phyloP scores from a whole-genome alignment of 108 stramenopile species.

The Conticribra weissflogii region DNA sequence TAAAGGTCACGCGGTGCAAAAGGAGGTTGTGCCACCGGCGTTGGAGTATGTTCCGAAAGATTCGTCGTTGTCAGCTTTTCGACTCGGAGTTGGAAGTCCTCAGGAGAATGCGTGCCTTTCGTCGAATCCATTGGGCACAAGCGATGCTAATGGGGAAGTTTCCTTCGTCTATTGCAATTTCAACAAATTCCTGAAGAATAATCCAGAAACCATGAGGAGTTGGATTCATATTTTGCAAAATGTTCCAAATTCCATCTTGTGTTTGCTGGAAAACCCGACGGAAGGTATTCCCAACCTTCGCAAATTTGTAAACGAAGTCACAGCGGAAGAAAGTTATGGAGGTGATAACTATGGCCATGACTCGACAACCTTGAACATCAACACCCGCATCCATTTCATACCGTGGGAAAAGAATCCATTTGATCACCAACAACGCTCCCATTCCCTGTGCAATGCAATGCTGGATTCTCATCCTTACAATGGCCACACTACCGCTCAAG shows the following conservation, averaged over 20 bases:
- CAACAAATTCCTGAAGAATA: slow-evolving; percentile 87
- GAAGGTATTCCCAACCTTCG: slow-evolving; percentile 65
- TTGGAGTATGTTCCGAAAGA: slow-evolving; percentile 59
- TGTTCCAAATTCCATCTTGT: slow-evolving; percentile 79
- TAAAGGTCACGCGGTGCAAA: slow-evolving; percentile 83
- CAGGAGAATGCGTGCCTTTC: slow-evolving; percentile 75
- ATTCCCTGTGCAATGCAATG: slow-evolving; percentile 85
- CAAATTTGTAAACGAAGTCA: slow-evolving; percentile 64
- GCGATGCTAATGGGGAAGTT: slow-evolving; percentile 38
- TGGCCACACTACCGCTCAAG: slow-evolving; percentile 87
- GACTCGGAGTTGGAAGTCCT: slow-evolving; percentile 73
- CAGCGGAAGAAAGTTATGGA: not conserved
- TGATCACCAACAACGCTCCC: slow-evolving; percentile 79
- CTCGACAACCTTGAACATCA: slow-evolving; percentile 46
- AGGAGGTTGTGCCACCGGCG: slow-evolving; percentile 62
- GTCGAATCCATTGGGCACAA: slow-evolving; percentile 41
- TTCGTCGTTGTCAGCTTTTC: slow-evolving; percentile 33
- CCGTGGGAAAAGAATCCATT: slow-evolving; percentile 85
- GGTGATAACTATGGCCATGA: slow-evolving; percentile 39
- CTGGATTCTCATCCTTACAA: slow-evolving; percentile 87
- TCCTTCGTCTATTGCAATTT: slow-evolving; percentile 88
- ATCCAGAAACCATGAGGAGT: slow-evolving; percentile 78
- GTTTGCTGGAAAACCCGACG: slow-evolving; percentile 78
- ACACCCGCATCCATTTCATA: slow-evolving; percentile 74
- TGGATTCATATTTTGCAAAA: slow-evolving; percentile 82